These are phyloP conservation scores for Mortierella sp. DNA, from an alignment of 371 early-diverging fungal genomes.

Conservation along the genomic window DNA sequence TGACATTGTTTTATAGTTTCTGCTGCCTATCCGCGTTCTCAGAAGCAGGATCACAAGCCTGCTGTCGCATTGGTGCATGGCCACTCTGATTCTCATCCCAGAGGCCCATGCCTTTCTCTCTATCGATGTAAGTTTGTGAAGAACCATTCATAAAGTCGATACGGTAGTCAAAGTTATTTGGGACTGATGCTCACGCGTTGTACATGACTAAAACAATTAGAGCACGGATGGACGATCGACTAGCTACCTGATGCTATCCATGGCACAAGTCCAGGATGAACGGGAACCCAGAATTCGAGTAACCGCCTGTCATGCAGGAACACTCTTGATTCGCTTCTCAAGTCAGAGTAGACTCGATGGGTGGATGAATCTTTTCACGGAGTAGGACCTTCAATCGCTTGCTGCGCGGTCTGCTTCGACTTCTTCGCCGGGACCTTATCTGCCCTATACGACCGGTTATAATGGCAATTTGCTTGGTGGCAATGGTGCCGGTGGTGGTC, in stretches of 20 bases:
- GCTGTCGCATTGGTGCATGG: constrained; percentile 46
- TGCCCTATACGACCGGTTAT: not conserved
- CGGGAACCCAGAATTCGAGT: constrained; percentile 1
- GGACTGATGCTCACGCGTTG: no score
- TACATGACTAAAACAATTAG: not conserved
- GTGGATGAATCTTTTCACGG: constrained; percentile 39
- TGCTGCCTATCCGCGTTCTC: not conserved
- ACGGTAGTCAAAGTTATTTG: no score
- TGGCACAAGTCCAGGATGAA: not conserved
- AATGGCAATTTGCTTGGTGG: not conserved
- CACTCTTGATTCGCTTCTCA: constrained; percentile 24
- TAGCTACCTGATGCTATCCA: not conserved
- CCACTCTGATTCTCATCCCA: constrained; percentile 36
- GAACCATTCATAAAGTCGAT: no score
- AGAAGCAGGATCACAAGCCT: not conserved
- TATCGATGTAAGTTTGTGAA: not conserved
- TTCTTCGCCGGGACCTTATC: not conserved
- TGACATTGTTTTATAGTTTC: not conserved
- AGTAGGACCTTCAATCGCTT: constrained; percentile 27
- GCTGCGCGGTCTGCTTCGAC: not conserved
- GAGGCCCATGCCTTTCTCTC: constrained; percentile 34
- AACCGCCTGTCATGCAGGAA: constrained; percentile 8
- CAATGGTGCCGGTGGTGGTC: not conserved
- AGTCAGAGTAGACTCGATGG: constrained; percentile 15
- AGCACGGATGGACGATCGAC: not conserved